A percentile compares a stretch with the other conserved stretches of the same genome.
Evolutionary conservation across 257 asterid species (phyloP).

Genomic region (Paulownia fortunei): DNA sequence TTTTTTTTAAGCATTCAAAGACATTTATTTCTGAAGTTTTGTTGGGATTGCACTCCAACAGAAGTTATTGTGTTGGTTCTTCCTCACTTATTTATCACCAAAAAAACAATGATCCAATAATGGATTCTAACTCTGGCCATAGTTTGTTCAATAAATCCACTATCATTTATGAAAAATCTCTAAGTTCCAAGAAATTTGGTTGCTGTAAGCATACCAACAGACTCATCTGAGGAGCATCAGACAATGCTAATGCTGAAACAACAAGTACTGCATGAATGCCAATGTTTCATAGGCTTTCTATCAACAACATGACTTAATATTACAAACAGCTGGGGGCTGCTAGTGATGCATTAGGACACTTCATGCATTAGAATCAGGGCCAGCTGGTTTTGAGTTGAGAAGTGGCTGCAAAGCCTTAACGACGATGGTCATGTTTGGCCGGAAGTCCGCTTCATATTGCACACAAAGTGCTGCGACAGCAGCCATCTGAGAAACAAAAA

Average conservation of each 20-base stretch:
- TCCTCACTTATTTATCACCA: too few species aligned
- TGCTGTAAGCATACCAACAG: constrained; percentile 17
- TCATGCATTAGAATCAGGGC: constrained; percentile 46
- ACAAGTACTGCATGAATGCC: neutral
- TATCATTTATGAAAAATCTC: neutral
- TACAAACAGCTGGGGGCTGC: neutral
- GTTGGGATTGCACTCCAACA: too few species aligned
- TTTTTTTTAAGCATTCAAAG: too few species aligned
- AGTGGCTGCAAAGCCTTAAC: constrained; percentile 97
- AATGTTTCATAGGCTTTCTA: neutral
- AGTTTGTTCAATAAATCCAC: neutral
- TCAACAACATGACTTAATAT: neutral
- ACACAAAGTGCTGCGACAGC: constrained; percentile 98
- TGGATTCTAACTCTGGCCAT: neutral
- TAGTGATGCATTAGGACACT: neutral
- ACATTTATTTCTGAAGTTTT: too few species aligned
- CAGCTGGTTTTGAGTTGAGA: constrained; percentile 77
- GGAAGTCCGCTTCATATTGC: constrained; percentile 91
- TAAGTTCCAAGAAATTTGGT: neutral
- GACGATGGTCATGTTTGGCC: constrained; percentile 96
- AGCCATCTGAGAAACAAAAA: constrained; percentile 63
- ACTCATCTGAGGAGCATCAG: constrained; percentile 18
- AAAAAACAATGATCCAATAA: too few species aligned
- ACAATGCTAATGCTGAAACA: neutral
- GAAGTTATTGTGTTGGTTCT: too few species aligned